A percentile compares a stretch with the other conserved stretches of the same genome.
These are phyloP conservation scores for Aschersonia sp. DNA, from an alignment of 2,329 filamentous ascomycete species.

Conservation along the genomic window DNA sequence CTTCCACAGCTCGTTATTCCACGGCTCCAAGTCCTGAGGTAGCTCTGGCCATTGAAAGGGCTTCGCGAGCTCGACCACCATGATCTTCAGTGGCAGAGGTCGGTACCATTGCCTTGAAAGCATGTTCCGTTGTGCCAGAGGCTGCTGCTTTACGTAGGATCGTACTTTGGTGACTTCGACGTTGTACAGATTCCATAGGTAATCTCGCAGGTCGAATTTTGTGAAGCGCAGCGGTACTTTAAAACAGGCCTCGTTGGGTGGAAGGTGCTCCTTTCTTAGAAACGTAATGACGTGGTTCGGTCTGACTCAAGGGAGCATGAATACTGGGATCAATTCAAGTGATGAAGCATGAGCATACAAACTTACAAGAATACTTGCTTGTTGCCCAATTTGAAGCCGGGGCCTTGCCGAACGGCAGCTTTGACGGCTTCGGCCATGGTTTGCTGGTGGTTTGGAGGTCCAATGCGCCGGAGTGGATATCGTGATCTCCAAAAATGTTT, in stretches of 20 bases:
- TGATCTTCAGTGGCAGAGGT: constrained; percentile 66
- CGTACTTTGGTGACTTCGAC: constrained; percentile 61
- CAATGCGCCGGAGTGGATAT: neutral
- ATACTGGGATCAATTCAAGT: neutral
- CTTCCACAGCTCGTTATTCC: constrained; percentile 48
- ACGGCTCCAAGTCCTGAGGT: constrained; percentile 46
- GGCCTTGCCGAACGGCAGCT: constrained; percentile 21
- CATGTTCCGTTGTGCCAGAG: constrained; percentile 36
- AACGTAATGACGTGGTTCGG: constrained; percentile 72
- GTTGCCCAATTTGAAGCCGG: constrained; percentile 31
- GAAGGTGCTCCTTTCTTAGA: constrained; percentile 54
- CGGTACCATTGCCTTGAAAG: constrained; percentile 47
- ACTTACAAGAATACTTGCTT: constrained; percentile 43
- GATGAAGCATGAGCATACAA: too few relatives aligned
- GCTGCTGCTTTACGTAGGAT: constrained; percentile 55
- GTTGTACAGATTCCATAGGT: constrained; percentile 75
- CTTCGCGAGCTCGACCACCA: constrained; percentile 80
- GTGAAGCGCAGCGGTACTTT: constrained; percentile 81
- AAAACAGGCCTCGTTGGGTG: constrained; percentile 77
- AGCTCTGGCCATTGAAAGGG: constrained; percentile 78
- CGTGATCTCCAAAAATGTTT: too few relatives aligned
- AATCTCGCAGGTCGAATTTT: constrained; percentile 93
- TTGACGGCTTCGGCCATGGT: constrained; percentile 26
- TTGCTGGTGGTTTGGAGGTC: constrained; percentile 6
- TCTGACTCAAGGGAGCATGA: constrained; percentile 26